Conservation (phyloP, 352 stramenopile species). For the Phytophthora tentaculata region DNA sequence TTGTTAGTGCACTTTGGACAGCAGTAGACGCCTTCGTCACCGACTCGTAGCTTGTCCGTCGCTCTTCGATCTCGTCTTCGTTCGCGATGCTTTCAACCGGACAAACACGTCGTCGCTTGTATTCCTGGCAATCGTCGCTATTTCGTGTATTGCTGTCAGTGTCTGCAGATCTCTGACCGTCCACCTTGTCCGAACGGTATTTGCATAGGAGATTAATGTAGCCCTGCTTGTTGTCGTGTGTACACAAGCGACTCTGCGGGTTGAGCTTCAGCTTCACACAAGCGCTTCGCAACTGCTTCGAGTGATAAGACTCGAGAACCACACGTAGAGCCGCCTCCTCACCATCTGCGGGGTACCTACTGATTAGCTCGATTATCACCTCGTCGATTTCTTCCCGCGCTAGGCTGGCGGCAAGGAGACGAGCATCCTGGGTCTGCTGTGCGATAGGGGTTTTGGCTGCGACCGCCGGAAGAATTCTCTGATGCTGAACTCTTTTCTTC, state of each 20-base stretch:
- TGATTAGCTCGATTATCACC: neutral
- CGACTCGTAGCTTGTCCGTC: neutral
- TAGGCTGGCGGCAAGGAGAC: neutral
- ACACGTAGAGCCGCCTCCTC: neutral
- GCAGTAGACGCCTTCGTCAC: neutral
- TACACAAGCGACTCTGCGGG: neutral
- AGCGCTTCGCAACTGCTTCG: neutral
- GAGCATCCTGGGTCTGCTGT: neutral
- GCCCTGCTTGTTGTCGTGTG: neutral
- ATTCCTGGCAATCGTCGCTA: neutral
- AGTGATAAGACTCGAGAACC: neutral
- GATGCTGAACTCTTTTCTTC: neutral
- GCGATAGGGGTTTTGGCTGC: neutral
- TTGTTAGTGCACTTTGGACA: neutral
- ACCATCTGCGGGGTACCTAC: neutral
- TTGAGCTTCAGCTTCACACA: neutral
- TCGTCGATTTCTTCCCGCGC: neutral
- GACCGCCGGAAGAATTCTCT: neutral
- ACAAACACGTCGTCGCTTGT: neutral
- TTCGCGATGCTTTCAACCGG: neutral
- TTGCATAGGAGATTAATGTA: conserved; percentile 2
- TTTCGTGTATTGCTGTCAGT: neutral
- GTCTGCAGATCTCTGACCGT: neutral
- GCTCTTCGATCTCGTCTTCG: neutral
- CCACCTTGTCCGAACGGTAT: neutral